These are phyloP conservation scores for Penicillium sp. DNA, from an alignment of 2,329 filamentous ascomycete genomes.

Conservation along the genomic window DNA sequence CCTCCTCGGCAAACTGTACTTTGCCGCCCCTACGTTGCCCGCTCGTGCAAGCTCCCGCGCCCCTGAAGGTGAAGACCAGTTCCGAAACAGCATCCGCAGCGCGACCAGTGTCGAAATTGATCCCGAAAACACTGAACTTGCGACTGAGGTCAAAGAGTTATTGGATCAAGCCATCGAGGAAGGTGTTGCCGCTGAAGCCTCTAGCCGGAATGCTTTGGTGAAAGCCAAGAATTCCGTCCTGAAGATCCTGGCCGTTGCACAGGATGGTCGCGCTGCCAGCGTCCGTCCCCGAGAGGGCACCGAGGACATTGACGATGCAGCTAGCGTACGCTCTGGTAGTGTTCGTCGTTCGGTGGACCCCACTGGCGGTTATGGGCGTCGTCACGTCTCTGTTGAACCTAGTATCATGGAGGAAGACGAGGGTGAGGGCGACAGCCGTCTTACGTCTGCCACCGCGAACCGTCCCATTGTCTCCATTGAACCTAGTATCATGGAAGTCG, in stretches of 20 bases:
- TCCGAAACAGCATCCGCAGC: conserved; percentile 49
- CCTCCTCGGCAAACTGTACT: conserved; percentile 76
- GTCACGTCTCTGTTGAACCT: conserved; percentile 33
- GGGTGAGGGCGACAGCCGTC: conserved; percentile 28
- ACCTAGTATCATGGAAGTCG: conserved; percentile 39
- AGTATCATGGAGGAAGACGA: conserved; percentile 41
- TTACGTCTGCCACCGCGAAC: conserved; percentile 25
- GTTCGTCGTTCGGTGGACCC: conserved; percentile 32
- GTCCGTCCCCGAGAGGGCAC: conserved; percentile 33
- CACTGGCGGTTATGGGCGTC: conserved; percentile 24
- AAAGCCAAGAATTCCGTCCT: conserved; percentile 46
- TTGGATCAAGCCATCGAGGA: conserved; percentile 55
- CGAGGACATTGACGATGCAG: conserved; percentile 30
- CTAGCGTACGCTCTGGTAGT: conserved; percentile 31
- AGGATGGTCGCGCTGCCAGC: conserved; percentile 40
- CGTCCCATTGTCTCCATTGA: conserved; percentile 30
- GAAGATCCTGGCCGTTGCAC: conserved; percentile 48
- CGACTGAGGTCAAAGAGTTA: conserved; percentile 55
- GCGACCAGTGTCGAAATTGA: conserved; percentile 50
- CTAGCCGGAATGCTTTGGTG: conserved; percentile 44
- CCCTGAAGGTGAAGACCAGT: conserved; percentile 60
- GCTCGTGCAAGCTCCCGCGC: conserved; percentile 37
- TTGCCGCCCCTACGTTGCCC: conserved; percentile 61
- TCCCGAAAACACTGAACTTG: conserved; percentile 51
- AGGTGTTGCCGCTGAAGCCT: conserved; percentile 40